Evolutionary conservation across 495 filamentous ascomycete genomes (phyloP).

Genomic region (Hyaloscypha finlandica): DNA sequence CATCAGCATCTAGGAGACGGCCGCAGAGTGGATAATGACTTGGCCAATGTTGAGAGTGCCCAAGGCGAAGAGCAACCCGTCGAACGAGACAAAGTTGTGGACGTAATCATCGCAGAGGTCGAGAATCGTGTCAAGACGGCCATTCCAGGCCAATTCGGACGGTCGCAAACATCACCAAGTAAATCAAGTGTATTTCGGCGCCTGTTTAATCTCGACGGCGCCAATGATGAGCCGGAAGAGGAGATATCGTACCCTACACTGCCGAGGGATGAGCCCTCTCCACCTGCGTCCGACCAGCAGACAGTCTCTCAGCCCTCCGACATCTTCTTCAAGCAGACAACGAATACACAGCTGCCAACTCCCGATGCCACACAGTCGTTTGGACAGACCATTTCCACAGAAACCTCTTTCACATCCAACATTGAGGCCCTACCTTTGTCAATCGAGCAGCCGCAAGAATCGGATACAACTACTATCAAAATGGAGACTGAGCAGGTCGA

Average conservation of each 20-base stretch:
- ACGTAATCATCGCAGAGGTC: background rate
- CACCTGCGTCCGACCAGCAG: background rate
- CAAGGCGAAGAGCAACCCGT: background rate
- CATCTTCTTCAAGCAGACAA: conserved; percentile 21
- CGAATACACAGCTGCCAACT: conserved; percentile 25
- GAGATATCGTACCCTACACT: conserved; percentile 7
- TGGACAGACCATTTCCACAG: conserved; percentile 9
- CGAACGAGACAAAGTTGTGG: background rate
- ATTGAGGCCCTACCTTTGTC: background rate
- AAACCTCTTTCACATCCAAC: conserved; percentile 20
- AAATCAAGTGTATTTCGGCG: background rate
- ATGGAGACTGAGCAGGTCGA: background rate
- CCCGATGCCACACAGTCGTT: conserved; percentile 17
- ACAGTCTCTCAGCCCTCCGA: background rate
- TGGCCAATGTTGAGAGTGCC: background rate
- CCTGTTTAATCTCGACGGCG: conserved; percentile 20
- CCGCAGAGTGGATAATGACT: background rate
- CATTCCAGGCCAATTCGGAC: background rate
- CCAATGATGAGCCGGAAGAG: conserved; percentile 24
- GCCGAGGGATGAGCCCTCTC: background rate
- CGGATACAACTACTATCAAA: background rate
- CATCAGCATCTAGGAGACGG: background rate
- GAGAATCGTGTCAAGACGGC: background rate
- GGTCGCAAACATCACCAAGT: background rate
- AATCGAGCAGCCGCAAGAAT: background rate